These are phyloP conservation scores for Coleophoma cylindrospora DNA, from an alignment of 2,329 filamentous ascomycete species.

Conservation along the genomic window DNA sequence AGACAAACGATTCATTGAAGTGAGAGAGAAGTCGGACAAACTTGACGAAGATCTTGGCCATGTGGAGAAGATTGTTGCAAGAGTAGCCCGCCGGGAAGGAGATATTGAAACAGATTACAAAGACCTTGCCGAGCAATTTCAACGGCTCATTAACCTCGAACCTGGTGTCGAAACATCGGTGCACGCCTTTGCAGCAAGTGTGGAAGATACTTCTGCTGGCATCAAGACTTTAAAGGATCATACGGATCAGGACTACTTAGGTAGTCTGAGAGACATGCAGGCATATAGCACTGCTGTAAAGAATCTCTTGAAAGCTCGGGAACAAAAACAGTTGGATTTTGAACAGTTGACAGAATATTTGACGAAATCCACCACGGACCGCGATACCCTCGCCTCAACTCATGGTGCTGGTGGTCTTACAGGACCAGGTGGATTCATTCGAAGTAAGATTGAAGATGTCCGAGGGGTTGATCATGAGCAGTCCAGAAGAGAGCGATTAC, in stretches of 20 bases:
- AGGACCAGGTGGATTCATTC: slow-evolving; percentile 81
- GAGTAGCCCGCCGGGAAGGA: slow-evolving; percentile 80
- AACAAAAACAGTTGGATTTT: slow-evolving; percentile 97
- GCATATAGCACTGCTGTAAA: slow-evolving; percentile 88
- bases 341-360: slow-evolving; percentile 95
- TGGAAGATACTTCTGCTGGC: slow-evolving; percentile 77
- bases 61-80: slow-evolving; percentile 91
- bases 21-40: slow-evolving; percentile 88
- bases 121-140: slow-evolving; percentile 90
- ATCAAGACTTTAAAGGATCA: slow-evolving; percentile 80
- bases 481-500: slow-evolving; percentile 75
- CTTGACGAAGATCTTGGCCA: slow-evolving; percentile 89
- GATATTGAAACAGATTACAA: slow-evolving; percentile 85
- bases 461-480: slow-evolving; percentile 96
- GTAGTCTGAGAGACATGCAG: slow-evolving; percentile 90
- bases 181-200: slow-evolving; percentile 79
- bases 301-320: slow-evolving; percentile 81
- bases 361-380: slow-evolving; percentile 81
- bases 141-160: slow-evolving; percentile 85
- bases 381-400: slow-evolving; percentile 61
- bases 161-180: slow-evolving; percentile 78
- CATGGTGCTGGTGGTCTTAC: slow-evolving; percentile 58
- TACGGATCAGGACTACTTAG: slow-evolving; percentile 94
- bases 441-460: slow-evolving; percentile 93
- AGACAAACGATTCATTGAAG: slow-evolving; percentile 90